A percentile compares a stretch with the other conserved stretches of the same genome.
These are phyloP conservation scores for Mortierella sp. DNA, from an alignment of 371 early-diverging fungal species.

Conservation along the genomic window DNA sequence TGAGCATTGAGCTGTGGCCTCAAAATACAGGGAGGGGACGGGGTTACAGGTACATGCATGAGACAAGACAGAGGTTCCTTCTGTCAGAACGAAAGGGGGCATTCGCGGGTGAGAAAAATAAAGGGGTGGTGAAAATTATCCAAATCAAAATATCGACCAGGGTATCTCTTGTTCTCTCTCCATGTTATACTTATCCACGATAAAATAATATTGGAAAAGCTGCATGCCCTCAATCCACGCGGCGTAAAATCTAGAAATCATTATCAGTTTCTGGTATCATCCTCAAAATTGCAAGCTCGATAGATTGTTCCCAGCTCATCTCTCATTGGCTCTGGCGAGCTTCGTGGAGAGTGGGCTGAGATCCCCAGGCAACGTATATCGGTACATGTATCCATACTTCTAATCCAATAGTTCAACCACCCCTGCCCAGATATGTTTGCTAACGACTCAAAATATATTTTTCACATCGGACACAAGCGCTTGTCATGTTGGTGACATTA, in stretches of 20 bases:
- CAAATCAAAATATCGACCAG: background rate
- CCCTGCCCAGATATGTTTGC: background rate
- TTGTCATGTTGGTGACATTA: background rate
- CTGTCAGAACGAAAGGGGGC: constrained; percentile 11
- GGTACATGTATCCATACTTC: background rate
- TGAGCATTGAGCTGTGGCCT: background rate
- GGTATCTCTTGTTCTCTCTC: background rate
- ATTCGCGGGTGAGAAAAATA: constrained; percentile 13
- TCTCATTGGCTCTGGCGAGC: too few species aligned
- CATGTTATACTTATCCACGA: background rate
- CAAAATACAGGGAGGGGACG: background rate
- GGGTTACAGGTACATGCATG: constrained; percentile 10
- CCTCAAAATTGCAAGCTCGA: too few species aligned
- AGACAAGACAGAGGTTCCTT: constrained; percentile 8
- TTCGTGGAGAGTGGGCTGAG: too few species aligned
- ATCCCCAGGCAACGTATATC: background rate
- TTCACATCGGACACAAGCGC: background rate
- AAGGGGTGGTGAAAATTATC: background rate
- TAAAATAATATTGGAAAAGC: background rate
- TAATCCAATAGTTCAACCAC: background rate
- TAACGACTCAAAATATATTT: background rate
- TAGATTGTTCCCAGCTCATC: too few species aligned
- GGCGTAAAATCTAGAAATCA: too few species aligned
- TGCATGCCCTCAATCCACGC: background rate
- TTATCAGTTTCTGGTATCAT: too few species aligned